Evolutionary conservation across 139 green algal genomes (phyloP).

Genomic region (Chlorella sp.): DNA sequence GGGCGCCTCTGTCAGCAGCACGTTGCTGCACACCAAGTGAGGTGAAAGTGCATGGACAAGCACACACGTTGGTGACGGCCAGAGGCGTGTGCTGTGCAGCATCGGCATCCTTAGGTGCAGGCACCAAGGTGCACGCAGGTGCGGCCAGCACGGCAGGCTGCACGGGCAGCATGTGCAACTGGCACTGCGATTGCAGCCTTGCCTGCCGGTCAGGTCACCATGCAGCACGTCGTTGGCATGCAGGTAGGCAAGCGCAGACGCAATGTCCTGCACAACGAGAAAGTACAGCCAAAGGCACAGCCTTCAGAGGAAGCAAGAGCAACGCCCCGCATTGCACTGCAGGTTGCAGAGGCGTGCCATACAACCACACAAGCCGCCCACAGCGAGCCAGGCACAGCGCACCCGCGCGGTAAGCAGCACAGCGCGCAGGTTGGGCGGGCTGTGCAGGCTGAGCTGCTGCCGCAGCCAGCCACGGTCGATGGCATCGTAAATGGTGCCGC

Average conservation of each 20-base stretch:
- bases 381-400: not conserved
- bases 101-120: too few species aligned
- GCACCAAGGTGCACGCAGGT: too few species aligned
- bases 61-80: too few species aligned
- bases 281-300: too few species aligned
- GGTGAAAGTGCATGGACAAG: too few species aligned
- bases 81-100: too few species aligned
- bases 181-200: too few species aligned
- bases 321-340: too few species aligned
- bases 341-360: not conserved
- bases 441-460: not conserved
- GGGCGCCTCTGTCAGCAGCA: not conserved
- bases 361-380: not conserved
- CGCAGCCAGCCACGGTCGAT: slow-evolving; percentile 12
- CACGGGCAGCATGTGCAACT: too few species aligned
- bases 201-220: not conserved
- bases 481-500: not conserved
- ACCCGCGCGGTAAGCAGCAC: not conserved
- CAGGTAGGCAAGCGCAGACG: not conserved
- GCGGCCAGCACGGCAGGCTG: too few species aligned
- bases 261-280: not conserved
- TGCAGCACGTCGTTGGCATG: not conserved
- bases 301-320: too few species aligned
- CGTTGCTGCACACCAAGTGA: too few species aligned
- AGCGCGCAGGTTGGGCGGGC: not conserved